Conservation (phyloP, 345 rosid species). For the Pistacia atlantica region DNA sequence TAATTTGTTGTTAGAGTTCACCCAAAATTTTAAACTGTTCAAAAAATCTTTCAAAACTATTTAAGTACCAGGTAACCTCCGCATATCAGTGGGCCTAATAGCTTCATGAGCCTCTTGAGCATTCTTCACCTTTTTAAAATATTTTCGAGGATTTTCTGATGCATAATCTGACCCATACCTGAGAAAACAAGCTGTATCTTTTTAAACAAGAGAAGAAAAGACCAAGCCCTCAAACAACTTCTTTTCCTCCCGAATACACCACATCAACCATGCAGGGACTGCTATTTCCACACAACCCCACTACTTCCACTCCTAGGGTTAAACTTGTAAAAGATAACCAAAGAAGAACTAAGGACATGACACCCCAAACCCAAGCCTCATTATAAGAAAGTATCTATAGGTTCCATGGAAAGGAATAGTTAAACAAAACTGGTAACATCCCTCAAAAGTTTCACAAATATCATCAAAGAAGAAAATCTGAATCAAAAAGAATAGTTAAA, state of each 20-base stretch:
- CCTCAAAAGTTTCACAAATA: too few species aligned
- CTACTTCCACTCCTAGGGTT: too few species aligned
- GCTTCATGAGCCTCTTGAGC: constrained; percentile 99
- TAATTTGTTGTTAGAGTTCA: constrained; percentile 12
- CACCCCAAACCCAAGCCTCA: background rate
- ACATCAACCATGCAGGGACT: too few species aligned
- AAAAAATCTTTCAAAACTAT: constrained; percentile 13
- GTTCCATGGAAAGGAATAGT: too few species aligned
- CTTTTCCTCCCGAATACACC: background rate
- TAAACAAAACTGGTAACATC: too few species aligned
- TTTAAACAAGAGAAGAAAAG: constrained; percentile 3
- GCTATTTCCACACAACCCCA: too few species aligned
- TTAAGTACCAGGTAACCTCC: constrained; percentile 75
- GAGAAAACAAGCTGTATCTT: constrained; percentile 24
- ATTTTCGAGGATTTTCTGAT: constrained; percentile 64
- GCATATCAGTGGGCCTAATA: constrained; percentile 86
- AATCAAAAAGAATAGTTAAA: too few species aligned
- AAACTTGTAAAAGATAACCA: background rate
- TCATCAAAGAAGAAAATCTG: too few species aligned
- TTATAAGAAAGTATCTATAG: too few species aligned
- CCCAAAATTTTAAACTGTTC: constrained; percentile 13
- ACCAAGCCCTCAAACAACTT: background rate
- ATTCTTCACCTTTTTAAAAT: constrained; percentile 92
- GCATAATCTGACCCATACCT: constrained; percentile 79
- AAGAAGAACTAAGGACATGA: background rate